Percentiles rank a stretch among this genome's conserved stretches.
phyloP scores from a whole-genome alignment of 2,329 filamentous ascomycete genomes.

The Neofusicoccum kwambonambiense region DNA sequence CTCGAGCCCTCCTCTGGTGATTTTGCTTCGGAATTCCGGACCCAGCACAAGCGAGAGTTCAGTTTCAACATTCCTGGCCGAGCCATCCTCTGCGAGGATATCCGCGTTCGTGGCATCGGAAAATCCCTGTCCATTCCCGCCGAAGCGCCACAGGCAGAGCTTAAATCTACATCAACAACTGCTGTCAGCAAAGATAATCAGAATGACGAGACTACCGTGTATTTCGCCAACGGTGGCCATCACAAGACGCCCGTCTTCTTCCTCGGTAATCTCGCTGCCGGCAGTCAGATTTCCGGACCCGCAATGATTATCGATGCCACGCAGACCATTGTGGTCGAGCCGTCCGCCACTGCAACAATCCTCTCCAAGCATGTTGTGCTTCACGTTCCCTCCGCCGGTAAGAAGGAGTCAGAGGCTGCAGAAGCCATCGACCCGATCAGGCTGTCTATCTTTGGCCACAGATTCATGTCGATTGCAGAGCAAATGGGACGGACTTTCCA shows the following conservation, averaged over 20 bases:
- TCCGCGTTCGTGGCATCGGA: constrained; percentile 34
- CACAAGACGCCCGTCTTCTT: constrained; percentile 25
- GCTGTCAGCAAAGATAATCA: background rate
- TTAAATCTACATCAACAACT: background rate
- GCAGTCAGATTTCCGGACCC: constrained; percentile 21
- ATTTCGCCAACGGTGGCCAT: constrained; percentile 27
- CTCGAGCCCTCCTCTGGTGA: constrained; percentile 29
- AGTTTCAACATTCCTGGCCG: constrained; percentile 40
- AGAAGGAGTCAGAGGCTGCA: constrained; percentile 28
- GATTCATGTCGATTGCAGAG: constrained; percentile 60
- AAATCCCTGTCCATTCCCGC: constrained; percentile 18
- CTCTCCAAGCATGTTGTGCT: constrained; percentile 41
- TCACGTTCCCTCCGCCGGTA: constrained; percentile 31
- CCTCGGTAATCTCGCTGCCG: constrained; percentile 25
- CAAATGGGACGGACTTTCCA: constrained; percentile 59
- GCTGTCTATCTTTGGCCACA: constrained; percentile 55
- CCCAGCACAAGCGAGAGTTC: constrained; percentile 43
- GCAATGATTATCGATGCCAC: constrained; percentile 41
- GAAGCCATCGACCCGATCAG: constrained; percentile 49
- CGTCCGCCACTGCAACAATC: constrained; percentile 25
- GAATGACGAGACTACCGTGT: constrained; percentile 21
- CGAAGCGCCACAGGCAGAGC: constrained; percentile 20
- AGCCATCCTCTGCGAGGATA: constrained; percentile 31
- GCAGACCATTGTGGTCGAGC: constrained; percentile 46
- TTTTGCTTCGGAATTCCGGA: constrained; percentile 36